Base-by-base conservation (phyloP, 331 rosid species). In the Quercus tomentella region DNA sequence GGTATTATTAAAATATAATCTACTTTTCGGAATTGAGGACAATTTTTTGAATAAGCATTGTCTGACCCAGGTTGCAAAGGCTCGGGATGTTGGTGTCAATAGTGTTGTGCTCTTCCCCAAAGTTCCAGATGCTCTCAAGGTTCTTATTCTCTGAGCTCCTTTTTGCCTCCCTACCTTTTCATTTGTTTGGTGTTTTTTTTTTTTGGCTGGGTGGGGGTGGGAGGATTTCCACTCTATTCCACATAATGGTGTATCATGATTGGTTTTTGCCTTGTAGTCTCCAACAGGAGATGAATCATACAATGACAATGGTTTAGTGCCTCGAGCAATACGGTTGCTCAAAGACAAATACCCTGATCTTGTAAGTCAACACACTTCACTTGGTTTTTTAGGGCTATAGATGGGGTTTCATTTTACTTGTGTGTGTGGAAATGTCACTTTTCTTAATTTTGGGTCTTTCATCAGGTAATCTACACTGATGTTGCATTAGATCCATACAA, bases 401-500 rank as follows among this genome's bases (percentile, higher is more conserved):
- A 30, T 35, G 21, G 61, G 51, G 72, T 23, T 73, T 5, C 56
- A 58, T 70, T 65, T 30, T 61, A 43, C 43, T 56, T 7, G 68
- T 77, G 55, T 57, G 14, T 79, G 49, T 73, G 67, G 76, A 75
- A 76, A 70, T 63, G 69, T 70, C 70, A 62, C 57, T 67, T 61
- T 33, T 11, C 49, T 72, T 20, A 56, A 23, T 30, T 82, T 78
- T 37, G n/a, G 16, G 33, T 75, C 77, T 69, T 79, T 84, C 54
- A 37, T 82, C 87, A 95, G 99, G 82, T 88, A 68, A 93, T 96
- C 79, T 96, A 93, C 85, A 96, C 98, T 49, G 99, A 96, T 76
- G 97, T 96, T 84, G 99, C 99, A 33, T 87, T 96, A 76, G 98
- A 96, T 89, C 99, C 99, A 15, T 96, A 96, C 86, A 91, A 97